Evolutionary conservation across 2,329 filamentous ascomycete genomes (phyloP).

Genomic region (Pyricularia pennisetigena): DNA sequence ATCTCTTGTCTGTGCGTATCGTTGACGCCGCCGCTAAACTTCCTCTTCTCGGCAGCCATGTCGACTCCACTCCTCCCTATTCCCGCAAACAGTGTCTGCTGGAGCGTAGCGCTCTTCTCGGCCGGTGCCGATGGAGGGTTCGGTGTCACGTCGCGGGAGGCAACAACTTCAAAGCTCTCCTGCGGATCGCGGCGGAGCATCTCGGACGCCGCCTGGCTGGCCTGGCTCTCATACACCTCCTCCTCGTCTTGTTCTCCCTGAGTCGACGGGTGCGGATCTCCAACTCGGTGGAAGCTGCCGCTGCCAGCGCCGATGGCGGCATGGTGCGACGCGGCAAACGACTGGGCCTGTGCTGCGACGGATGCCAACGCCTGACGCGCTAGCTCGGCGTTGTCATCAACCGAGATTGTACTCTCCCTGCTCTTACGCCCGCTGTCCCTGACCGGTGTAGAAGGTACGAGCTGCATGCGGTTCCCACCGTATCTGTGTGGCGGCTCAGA

Average conservation of each 20-base stretch:
- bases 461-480: constrained; percentile 17
- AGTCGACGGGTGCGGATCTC: constrained; percentile 13
- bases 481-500: constrained; percentile 44
- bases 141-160: constrained; percentile 28
- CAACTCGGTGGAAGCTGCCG: constrained; percentile 7
- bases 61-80: constrained; percentile 27
- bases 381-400: constrained; percentile 48
- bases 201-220: constrained; percentile 66
- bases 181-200: constrained; percentile 56
- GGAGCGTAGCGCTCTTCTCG: constrained; percentile 36
- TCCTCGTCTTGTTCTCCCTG: constrained; percentile 49
- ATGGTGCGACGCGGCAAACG: constrained; percentile 14
- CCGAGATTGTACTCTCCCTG: constrained; percentile 79
- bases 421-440: constrained; percentile 50
- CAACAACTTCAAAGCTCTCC: constrained; percentile 40
- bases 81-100: constrained; percentile 40
- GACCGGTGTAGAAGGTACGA: constrained; percentile 33
- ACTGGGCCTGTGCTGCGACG: constrained; percentile 27
- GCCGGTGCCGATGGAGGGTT: constrained; percentile 29
- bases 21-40: constrained; percentile 27
- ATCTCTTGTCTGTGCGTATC: constrained; percentile 13
- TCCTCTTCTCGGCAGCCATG: constrained; percentile 34
- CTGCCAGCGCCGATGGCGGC: constrained; percentile 5
- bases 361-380: constrained; percentile 43
- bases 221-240: constrained; percentile 62